A percentile compares a stretch with the other conserved stretches of the same genome.
Conservation (phyloP, 768 basidiomycete genomes). For the Lactarius evosmus region DNA sequence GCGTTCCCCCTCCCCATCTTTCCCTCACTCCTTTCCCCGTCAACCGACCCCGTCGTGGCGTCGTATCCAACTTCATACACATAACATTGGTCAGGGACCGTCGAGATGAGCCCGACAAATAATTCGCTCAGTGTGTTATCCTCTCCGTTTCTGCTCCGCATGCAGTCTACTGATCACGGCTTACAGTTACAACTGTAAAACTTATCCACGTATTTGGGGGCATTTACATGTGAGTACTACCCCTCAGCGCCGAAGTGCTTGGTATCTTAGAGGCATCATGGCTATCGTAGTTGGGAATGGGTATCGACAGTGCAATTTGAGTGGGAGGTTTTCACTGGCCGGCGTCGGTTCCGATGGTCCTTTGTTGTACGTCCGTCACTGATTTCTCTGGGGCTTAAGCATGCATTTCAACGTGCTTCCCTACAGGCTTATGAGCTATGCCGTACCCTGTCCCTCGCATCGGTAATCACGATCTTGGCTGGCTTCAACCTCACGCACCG, state of each 20-base stretch:
- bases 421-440: slow-evolving; percentile 9
- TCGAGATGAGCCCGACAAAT: not conserved
- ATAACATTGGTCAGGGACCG: not conserved
- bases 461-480: not conserved
- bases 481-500: slow-evolving; percentile 4
- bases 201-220: slow-evolving; percentile 17
- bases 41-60: not conserved
- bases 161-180: not conserved
- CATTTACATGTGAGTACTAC: slow-evolving; percentile 10
- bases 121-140: not conserved
- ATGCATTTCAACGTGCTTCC: not conserved
- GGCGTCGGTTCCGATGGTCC: slow-evolving; percentile 15
- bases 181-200: slow-evolving; percentile 15
- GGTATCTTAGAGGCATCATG: not conserved
- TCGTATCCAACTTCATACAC: not conserved
- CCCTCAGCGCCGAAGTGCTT: not conserved
- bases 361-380: slow-evolving; percentile 7
- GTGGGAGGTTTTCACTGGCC: slow-evolving; percentile 14
- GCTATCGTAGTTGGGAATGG: slow-evolving; percentile 11
- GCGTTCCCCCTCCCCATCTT: not conserved
- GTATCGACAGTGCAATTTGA: slow-evolving; percentile 4
- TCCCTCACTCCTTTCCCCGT: not conserved
- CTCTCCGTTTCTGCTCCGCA: not conserved
- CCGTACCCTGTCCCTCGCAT: slow-evolving; percentile 1
- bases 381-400: not conserved